Evolutionary conservation across 768 basidiomycete species (phyloP).

Genomic region (Dictyophora rubrovolvata): DNA sequence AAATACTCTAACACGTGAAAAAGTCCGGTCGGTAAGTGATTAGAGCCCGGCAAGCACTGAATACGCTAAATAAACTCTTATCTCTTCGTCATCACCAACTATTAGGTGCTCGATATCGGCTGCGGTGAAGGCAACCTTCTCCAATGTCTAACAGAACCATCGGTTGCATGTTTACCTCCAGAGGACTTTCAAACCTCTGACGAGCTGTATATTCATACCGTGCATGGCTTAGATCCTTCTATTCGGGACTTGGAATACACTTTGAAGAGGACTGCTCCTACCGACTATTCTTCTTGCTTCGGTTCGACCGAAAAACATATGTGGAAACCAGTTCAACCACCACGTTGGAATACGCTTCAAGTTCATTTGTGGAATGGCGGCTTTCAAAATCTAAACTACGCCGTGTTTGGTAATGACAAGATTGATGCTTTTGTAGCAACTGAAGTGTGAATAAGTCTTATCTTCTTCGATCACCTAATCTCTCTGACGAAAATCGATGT

Average conservation of each 20-base stretch:
- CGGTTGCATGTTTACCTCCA: constrained; percentile 51
- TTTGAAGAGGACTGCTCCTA: constrained; percentile 35
- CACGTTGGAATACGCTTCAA: constrained; percentile 60
- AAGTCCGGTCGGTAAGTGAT: constrained; percentile 38
- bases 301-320: constrained; percentile 1
- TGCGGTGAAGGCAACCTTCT: constrained; percentile 78
- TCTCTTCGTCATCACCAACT: no score
- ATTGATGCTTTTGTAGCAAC: constrained; percentile 63
- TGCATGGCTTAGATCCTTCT: constrained; percentile 65
- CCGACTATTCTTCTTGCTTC: constrained; percentile 16
- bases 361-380: constrained; percentile 69
- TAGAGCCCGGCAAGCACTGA: not conserved
- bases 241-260: constrained; percentile 45
- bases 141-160: constrained; percentile 57
- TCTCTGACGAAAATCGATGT: not conserved
- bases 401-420: constrained; percentile 42
- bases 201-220: constrained; percentile 45
- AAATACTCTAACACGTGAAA: constrained; percentile 47
- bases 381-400: constrained; percentile 51
- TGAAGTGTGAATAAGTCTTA: constrained; percentile 66
- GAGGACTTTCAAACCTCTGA: constrained; percentile 22
- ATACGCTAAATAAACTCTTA: no score
- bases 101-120: constrained; percentile 70
- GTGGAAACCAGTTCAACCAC: constrained; percentile 14
- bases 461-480: not conserved